A percentile compares a stretch with the other conserved stretches of the same genome.
Conservation (phyloP, 768 basidiomycete genomes). For the Sporobolomyces pararoseus region DNA sequence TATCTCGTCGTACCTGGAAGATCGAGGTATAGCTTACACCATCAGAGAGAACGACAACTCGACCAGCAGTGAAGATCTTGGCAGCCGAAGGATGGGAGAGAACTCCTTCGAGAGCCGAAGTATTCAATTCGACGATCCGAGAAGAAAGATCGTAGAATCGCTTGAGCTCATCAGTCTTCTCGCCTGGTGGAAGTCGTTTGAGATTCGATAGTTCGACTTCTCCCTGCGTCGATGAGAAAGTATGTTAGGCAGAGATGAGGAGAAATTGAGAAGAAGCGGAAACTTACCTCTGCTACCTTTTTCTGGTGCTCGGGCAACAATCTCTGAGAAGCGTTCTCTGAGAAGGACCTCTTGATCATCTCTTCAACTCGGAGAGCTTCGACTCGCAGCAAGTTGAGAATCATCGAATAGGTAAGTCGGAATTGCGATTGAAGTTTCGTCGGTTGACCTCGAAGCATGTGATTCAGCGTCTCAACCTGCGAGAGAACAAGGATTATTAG, state of each 20-base stretch:
- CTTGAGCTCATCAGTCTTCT: constrained; percentile 61
- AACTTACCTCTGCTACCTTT: constrained; percentile 70
- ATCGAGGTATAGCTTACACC: constrained; percentile 56
- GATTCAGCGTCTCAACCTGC: constrained; percentile 68
- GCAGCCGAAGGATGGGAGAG: constrained; percentile 60
- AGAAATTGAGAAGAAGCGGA: background rate
- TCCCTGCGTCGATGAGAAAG: constrained; percentile 14
- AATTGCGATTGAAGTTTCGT: constrained; percentile 93
- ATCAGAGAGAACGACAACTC: constrained; percentile 78
- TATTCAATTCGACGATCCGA: constrained; percentile 63
- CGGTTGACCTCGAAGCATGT: constrained; percentile 92
- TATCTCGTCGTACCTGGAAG: background rate
- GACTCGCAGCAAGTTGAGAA: constrained; percentile 88
- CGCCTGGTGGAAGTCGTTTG: constrained; percentile 27
- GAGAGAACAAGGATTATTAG: background rate
- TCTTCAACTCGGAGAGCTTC: constrained; percentile 95
- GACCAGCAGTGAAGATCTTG: constrained; percentile 66
- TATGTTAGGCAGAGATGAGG: constrained; percentile 52
- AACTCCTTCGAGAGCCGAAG: constrained; percentile 61
- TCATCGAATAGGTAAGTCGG: constrained; percentile 98
- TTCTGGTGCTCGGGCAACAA: constrained; percentile 89
- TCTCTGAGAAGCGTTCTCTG: constrained; percentile 91
- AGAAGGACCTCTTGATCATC: constrained; percentile 99
- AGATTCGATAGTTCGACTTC: constrained; percentile 41
- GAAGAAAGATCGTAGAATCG: constrained; percentile 68